A percentile compares a stretch with the other conserved stretches of the same genome.
phyloP scores from a whole-genome alignment of 768 basidiomycete species.

The Suillus hirtellus region DNA sequence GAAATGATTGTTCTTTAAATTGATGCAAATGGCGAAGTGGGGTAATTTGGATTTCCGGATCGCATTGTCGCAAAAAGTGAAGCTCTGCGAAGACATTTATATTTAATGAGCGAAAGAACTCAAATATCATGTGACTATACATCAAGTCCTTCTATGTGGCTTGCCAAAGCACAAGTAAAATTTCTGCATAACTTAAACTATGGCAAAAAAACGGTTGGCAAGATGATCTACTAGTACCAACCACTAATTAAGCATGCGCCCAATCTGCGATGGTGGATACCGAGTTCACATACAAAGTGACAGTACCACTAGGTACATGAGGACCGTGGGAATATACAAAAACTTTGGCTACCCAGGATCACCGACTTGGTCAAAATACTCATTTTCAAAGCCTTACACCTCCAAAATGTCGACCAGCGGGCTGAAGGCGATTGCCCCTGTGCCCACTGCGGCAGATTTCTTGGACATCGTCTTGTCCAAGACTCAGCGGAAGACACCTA shows the following conservation, averaged over 20 bases:
- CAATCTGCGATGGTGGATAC: too few relatives aligned
- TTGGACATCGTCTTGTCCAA: slow-evolving; percentile 91
- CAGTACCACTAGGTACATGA: background rate
- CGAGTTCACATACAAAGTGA: background rate
- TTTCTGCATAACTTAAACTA: background rate
- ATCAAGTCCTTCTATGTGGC: background rate
- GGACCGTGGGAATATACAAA: slow-evolving; percentile 7
- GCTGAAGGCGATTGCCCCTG: slow-evolving; percentile 97
- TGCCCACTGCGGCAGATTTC: slow-evolving; percentile 94
- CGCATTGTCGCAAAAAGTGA: too few relatives aligned
- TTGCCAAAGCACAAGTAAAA: background rate
- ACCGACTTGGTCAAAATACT: background rate
- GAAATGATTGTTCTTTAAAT: too few relatives aligned
- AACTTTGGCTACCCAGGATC: background rate
- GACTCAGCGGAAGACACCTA: slow-evolving; percentile 97
- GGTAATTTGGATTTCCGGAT: too few relatives aligned
- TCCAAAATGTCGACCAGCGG: slow-evolving; percentile 76
- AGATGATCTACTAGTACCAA: background rate
- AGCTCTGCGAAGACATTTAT: too few relatives aligned
- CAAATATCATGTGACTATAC: too few relatives aligned
- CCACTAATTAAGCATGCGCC: too few relatives aligned
- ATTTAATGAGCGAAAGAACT: too few relatives aligned
- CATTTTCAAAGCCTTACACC: background rate
- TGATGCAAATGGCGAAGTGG: too few relatives aligned
- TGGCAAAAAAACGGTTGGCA: background rate